Conservation (phyloP, 148 eudicot species). For the Euryodendron excelsum region DNA sequence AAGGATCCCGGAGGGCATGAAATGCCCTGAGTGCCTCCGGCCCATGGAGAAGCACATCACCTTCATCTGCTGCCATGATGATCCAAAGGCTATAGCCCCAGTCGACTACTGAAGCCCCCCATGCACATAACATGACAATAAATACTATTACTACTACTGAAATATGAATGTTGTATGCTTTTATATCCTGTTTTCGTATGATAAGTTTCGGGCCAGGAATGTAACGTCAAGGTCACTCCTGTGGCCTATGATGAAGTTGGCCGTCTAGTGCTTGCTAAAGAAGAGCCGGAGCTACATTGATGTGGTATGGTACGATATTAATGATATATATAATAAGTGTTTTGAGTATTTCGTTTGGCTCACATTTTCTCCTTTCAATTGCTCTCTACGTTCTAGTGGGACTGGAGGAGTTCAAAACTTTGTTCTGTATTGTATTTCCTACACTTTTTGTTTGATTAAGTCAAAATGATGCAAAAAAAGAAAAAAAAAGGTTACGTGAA, state of each 20-base stretch:
- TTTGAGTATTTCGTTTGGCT: not conserved
- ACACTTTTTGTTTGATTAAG: too few relatives aligned
- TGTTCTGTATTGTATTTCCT: too few relatives aligned
- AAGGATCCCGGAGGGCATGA: conserved; percentile 34
- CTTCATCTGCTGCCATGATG: conserved; percentile 52
- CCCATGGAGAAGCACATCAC: conserved; percentile 35
- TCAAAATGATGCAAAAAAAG: too few relatives aligned
- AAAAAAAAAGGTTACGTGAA: too few relatives aligned
- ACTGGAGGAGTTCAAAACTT: too few relatives aligned
- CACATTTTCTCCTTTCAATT: not conserved
- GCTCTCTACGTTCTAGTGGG: not conserved
- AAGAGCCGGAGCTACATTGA: not conserved
- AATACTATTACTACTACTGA: too few relatives aligned
- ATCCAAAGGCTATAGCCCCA: not conserved
- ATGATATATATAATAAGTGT: too few relatives aligned
- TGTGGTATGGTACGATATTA: not conserved
- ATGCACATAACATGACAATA: too few relatives aligned
- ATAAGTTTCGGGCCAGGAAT: too few relatives aligned
- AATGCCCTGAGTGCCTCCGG: conserved; percentile 53
- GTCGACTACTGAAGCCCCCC: not conserved
- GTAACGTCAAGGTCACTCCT: not conserved
- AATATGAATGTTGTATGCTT: too few relatives aligned
- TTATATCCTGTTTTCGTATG: too few relatives aligned
- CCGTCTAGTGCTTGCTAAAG: not conserved
- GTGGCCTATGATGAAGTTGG: not conserved